A percentile compares a stretch with the other conserved stretches of the same genome.
phyloP scores from a whole-genome alignment of 2,329 filamentous ascomycete species.

The Orbilia blumenaviensis region DNA sequence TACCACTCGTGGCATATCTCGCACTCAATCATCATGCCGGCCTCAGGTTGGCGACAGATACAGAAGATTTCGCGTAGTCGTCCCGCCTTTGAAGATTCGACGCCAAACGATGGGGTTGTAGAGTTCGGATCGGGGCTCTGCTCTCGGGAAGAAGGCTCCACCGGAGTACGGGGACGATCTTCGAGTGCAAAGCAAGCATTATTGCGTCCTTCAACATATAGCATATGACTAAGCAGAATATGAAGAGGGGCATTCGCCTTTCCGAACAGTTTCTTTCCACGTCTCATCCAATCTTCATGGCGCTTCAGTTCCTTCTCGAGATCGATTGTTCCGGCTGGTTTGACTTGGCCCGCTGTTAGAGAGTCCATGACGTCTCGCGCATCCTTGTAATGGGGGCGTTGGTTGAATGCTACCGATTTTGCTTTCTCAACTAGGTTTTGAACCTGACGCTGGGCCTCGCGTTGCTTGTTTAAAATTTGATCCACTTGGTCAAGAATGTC shows the following conservation, averaged over 20 bases:
- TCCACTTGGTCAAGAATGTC: slow-evolving; percentile 85
- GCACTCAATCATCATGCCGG: slow-evolving; percentile 99
- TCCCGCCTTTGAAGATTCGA: slow-evolving; percentile 59
- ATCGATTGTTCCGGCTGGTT: slow-evolving; percentile 88
- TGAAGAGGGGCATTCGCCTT: slow-evolving; percentile 97
- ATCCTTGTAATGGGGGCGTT: slow-evolving; percentile 85
- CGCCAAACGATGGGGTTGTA: slow-evolving; percentile 31
- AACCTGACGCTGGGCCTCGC: slow-evolving; percentile 90
- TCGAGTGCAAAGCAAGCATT: slow-evolving; percentile 88
- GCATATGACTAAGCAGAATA: slow-evolving; percentile 93
- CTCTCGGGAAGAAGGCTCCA: slow-evolving; percentile 89
- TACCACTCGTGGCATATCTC: slow-evolving; percentile 99
- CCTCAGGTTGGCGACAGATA: slow-evolving; percentile 90
- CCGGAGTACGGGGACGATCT: slow-evolving; percentile 87
- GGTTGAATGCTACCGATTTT: slow-evolving; percentile 76
- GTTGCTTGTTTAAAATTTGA: slow-evolving; percentile 91
- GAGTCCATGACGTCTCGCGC: slow-evolving; percentile 90
- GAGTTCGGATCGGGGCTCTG: slow-evolving; percentile 67
- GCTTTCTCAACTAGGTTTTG: slow-evolving; percentile 81
- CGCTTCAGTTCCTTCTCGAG: slow-evolving; percentile 92
- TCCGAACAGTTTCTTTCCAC: slow-evolving; percentile 95
- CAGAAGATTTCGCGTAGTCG: slow-evolving; percentile 88
- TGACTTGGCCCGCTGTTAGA: slow-evolving; percentile 88
- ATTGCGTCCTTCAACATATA: slow-evolving; percentile 90
- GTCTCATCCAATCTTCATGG: slow-evolving; percentile 99